Base-by-base conservation (phyloP, 1,284 basidiomycete genomes). In the Microbotryomycetes sp. region DNA sequence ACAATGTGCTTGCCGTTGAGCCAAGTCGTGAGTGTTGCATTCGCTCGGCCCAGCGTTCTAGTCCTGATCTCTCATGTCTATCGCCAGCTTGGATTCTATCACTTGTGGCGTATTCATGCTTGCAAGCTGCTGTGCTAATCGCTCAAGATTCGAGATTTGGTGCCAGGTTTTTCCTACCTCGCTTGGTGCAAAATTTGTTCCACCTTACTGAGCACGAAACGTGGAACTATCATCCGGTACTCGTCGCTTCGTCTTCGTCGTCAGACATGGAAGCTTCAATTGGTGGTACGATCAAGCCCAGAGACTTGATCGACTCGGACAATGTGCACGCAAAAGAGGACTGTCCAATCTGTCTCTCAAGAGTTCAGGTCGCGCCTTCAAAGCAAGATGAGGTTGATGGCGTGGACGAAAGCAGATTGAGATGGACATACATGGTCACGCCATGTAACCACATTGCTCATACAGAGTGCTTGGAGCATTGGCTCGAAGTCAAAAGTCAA, bases 141-240 rank as follows among this genome's bases (percentile, higher is more conserved):
- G 60, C 71, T 6, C 74, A 74, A 59, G 65, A 71, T 57, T 53
- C 66, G 5, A 51, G 31, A 4, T 42, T 72, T 25, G 71, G 71
- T 15, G 57, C 74, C 9, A 65, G 69, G 26, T 75, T 74, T 68
- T 75, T 74, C 65, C 46, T 75, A 15, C 68, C 73, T 0, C 55
- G 42, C 1, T 26, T 36, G 2, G 25, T 54, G 25, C 32, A 58
- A 31, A 22, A n/a, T 30, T 26, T 22, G 4, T 57, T 67, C 55
- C 50, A 62, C 12, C 63, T 68, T 28, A 61, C 63, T 14, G 57
- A 58, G 23, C 49, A 60, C 48, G 53, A 61, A 25, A 56, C 52
- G 5, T 76, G 74, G 74, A 65, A 74, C 46, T 76, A 75, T 66
- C 74, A 76, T 60, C 74, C 74, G 1, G 48, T 66, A 2, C 42